Base-by-base conservation (phyloP, 352 stramenopile genomes). In the Phytophthora sojae region DNA sequence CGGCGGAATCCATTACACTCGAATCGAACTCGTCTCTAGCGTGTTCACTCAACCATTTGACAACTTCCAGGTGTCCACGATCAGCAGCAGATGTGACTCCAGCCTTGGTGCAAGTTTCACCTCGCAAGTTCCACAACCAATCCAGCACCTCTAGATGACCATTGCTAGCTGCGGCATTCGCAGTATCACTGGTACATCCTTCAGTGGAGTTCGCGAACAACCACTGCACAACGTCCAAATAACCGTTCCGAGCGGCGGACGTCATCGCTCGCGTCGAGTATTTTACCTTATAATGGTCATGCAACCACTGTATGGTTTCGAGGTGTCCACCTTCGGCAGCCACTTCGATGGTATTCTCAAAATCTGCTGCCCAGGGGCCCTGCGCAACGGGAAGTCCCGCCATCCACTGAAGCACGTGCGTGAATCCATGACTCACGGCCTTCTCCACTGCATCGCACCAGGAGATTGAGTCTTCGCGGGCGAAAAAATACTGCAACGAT, bases 381-480 rank as follows among this genome's bases (percentile, higher is more conserved):
- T 19, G 19, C 6, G 3, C 29, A 12, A 58, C 17, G 9, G 11
- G 17, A 7, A 37, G 30, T 9, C 30, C 30, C 30, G 30, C 25
- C 53, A 59, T 59, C 53, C 30, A 59, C 53, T 45, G 30, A 49
- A 59, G 30, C 15, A 30, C 53, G 8, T 59, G 53, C 7, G 15
- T 19, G n/a, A 35, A 26, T 19, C 53, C 53, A 45, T 19, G 26
- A 29, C 29, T 7, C 5, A 21, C 53, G 8, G 53, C 53, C 8
- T 44, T n/a, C 15, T 14, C 6, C 53, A 59, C 53, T 26, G 21
- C 53, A 30, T 39, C 30, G 2, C 53, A 15, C 53, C 53, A 59
- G 8, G 12, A 8, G 15, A 23, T 57, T 25, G 50, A 25, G 17
- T 55, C 49, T 15, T 55, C 21, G 17, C 49, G 21, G 11, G 49